Conservation (phyloP, 805 yeast genomes). For the Metahyphopichia silvanorum region DNA sequence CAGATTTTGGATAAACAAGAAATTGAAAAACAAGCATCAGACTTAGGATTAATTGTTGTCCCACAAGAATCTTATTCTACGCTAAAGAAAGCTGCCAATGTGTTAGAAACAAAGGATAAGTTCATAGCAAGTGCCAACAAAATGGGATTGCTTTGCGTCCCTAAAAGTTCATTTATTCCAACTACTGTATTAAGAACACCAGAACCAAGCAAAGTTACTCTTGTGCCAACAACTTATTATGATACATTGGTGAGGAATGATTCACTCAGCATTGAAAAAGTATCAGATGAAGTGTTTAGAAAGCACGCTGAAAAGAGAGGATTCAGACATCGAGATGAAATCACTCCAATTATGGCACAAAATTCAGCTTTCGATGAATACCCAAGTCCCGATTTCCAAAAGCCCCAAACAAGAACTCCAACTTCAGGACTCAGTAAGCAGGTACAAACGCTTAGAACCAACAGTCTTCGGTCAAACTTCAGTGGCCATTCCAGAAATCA, state of each 20-base stretch:
- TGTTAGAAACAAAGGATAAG: constrained; percentile 19
- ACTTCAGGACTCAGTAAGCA: no score
- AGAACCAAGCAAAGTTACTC: constrained; percentile 55
- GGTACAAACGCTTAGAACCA: no score
- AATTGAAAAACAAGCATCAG: constrained; percentile 29
- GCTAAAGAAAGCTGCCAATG: constrained; percentile 6
- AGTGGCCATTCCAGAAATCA: constrained; percentile 25
- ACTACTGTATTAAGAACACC: constrained; percentile 57
- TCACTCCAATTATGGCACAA: constrained; percentile 19
- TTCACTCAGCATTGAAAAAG: constrained; percentile 40
- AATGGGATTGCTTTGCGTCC: constrained; percentile 52
- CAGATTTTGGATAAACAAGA: constrained; percentile 1
- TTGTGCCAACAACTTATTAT: constrained; percentile 63
- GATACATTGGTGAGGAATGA: constrained; percentile 51
- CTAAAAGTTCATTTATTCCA: constrained; percentile 57
- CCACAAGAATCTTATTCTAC: constrained; percentile 8
- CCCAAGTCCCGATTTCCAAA: constrained; percentile 8
- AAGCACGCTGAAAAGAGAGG: constrained; percentile 51
- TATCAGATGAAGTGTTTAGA: constrained; percentile 43
- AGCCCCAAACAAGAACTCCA: no score
- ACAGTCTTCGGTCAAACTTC: no score
- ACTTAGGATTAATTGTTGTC: constrained; percentile 30
- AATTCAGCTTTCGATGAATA: constrained; percentile 11
- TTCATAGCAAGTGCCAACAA: constrained; percentile 40
- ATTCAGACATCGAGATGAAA: constrained; percentile 24